A percentile compares a stretch with the other conserved stretches of the same genome.
Conservation (phyloP, 306 rosid species). For the Acacia crassicarpa region DNA sequence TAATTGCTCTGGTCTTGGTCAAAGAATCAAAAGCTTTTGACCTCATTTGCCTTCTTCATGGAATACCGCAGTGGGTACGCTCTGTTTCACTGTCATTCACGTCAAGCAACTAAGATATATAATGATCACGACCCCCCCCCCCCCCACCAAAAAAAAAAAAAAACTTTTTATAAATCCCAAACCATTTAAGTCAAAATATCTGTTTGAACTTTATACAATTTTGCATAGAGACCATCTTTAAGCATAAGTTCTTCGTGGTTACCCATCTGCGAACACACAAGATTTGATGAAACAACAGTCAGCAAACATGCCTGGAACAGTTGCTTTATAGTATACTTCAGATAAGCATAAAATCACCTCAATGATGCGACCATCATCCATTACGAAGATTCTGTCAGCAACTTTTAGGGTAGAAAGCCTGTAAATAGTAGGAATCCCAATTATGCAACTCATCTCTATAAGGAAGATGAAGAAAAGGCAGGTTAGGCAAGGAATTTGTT, state of each 20-base stretch:
- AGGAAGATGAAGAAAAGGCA: not conserved
- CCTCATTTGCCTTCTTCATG: not conserved
- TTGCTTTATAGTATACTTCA: not conserved
- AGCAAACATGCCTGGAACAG: not conserved
- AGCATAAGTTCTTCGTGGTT: conserved; percentile 69
- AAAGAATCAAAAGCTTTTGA: not conserved
- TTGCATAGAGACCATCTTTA: conserved; percentile 69
- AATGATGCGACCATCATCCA: conserved; percentile 70
- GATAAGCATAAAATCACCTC: conserved; percentile 58
- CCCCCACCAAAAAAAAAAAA: too few relatives aligned
- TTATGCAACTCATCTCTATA: not conserved
- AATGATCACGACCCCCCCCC: not conserved
- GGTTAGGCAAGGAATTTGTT: conserved; percentile 17
- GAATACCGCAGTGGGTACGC: too few relatives aligned
- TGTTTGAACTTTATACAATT: conserved; percentile 35
- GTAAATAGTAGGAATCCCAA: conserved; percentile 12
- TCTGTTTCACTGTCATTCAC: not conserved
- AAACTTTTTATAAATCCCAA: not conserved
- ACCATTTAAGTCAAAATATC: conserved; percentile 31
- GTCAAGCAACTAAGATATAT: not conserved
- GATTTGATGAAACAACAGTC: conserved; percentile 5
- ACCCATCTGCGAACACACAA: conserved; percentile 54
- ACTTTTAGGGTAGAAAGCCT: conserved; percentile 92
- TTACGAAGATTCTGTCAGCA: conserved; percentile 79
- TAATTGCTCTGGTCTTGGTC: not conserved